Evolutionary conservation across 192 early-diverging fungal species (phyloP), one percentile per base, ranked within the genome.

Genomic region (Coemansia sp.): DNA sequence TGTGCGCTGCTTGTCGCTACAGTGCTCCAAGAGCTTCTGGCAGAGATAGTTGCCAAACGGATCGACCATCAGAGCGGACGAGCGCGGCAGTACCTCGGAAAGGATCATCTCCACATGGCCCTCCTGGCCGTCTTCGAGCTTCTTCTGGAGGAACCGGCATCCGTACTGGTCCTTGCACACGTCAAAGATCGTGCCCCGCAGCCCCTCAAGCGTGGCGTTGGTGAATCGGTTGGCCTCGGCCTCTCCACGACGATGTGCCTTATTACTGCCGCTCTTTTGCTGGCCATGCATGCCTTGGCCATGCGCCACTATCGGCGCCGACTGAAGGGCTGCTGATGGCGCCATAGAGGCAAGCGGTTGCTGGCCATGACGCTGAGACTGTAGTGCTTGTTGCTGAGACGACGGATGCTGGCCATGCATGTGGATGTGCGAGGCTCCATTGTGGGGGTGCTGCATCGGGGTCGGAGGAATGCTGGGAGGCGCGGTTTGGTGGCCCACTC

Each of bases 11-110:
- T 85, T 79, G 65, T 95, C 93, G 40, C 81, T 88, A 72, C 92
- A 93, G 80, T 87, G 85, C 74, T 96, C 95, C 41, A 96, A 72
- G n/a, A 96, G 74, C 71, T 94, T 95, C 71, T 96, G 95, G 74
- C 93, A 95, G 33, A 96, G 84, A 72, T 96, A 96, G 78, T 96
- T 96, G 46, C 95, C 95, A 84, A 96, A 96, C 2, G 95, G 92
- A 82, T 96, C 93, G 29, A 91, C 94, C 91, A 95, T 95, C 33
- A 96, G 82, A 67, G 89, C 91, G 31, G 88, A 87, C 79, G 94
- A 91, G 68, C 92, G 89, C 34, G 82, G 84, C 67, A 88, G 88
- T 3, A 92, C 90, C 70, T 96, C 93, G 18, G 86, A 75, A 77
- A 94, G 94, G 52, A 96, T 94, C 29, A 89, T 75, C n/a, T 85